Evolutionary conservation across 2,329 filamentous ascomycete genomes (phyloP).

Genomic region (Cercospora sesami): DNA sequence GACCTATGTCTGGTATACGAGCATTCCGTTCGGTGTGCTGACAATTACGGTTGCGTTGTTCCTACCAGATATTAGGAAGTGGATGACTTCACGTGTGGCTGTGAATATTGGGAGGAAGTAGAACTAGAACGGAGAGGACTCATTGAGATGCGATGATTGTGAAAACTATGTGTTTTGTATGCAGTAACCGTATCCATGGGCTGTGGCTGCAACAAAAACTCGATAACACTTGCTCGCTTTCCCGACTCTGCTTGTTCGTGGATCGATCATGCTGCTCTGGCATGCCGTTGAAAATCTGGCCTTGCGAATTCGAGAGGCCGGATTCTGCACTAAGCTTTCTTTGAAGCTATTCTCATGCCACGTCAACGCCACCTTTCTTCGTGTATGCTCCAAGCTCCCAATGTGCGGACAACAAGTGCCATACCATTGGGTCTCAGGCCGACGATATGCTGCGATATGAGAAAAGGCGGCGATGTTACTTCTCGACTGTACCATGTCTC

Average conservation of each 20-base stretch:
- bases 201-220: not conserved
- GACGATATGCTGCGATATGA: not conserved
- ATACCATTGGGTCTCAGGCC: too few relatives aligned
- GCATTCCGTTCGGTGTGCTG: conserved; percentile 20
- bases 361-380: too few relatives aligned
- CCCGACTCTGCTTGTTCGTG: too few relatives aligned
- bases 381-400: too few relatives aligned
- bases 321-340: too few relatives aligned
- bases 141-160: not conserved
- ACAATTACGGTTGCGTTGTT: not conserved
- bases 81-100: conserved; percentile 8
- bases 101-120: conserved; percentile 6
- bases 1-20: conserved; percentile 25
- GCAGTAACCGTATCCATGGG: not conserved
- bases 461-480: not conserved
- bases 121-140: not conserved
- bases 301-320: too few relatives aligned
- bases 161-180: not conserved
- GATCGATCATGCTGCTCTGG: too few relatives aligned
- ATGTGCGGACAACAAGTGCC: too few relatives aligned
- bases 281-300: too few relatives aligned
- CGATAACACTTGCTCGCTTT: not conserved
- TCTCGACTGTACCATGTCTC: not conserved
- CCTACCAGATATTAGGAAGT: conserved; percentile 10
- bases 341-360: too few relatives aligned